Base-by-base conservation (phyloP, 306 rosid species). In the Acacia acuminata region DNA sequence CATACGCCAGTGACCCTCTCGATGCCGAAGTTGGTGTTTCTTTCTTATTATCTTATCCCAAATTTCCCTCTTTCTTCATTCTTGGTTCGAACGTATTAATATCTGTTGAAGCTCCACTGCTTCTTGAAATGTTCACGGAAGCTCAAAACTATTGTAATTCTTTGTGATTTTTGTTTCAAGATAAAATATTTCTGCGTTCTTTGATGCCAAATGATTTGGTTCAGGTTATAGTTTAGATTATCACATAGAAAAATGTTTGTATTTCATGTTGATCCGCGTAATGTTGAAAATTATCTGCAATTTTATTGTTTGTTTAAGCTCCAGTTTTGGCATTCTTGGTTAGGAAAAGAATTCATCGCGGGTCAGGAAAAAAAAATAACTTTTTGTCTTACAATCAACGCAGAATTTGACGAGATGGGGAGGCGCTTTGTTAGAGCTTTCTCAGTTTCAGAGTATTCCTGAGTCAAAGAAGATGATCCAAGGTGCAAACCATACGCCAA, bases 341-440 rank as follows among this genome's bases (percentile, higher is more conserved):
- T 12, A 5, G 69, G 24, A 1, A 15, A 16, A 47, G 3, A 47
- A 47, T 14, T 3, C 8, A 38, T 38, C 42, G 5, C 1, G 8
- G 8, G 42, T 38, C 42, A 6, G 42, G 42, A 38, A 6, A 73
- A 47, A 47, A 73, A 11, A 25, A n/a, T 43, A 75, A 56, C 63
- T 25, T 67, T 8, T 56, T 53, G 30, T 64, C 42, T 38, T 1
- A 38, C 24, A 71, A 70, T 8, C 71, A 25, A 24, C 74, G 78
- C 83, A 91, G 93, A 91, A 91, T 84, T 82, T 91, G 82, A 84
- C 91, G 12, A 88, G 90, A 76, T 91, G 93, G 96, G 93, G 86
- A 27, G 92, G 92, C 77, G 88, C 90, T 78, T 80, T 91, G 15
- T 74, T 91, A n/a, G 93, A 91, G 86, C 48, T 91, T 40, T 89